A percentile compares a stretch with the other conserved stretches of the same genome.
Conservation (phyloP, 805 yeast genomes). For the Jamesozyma gamospora region DNA sequence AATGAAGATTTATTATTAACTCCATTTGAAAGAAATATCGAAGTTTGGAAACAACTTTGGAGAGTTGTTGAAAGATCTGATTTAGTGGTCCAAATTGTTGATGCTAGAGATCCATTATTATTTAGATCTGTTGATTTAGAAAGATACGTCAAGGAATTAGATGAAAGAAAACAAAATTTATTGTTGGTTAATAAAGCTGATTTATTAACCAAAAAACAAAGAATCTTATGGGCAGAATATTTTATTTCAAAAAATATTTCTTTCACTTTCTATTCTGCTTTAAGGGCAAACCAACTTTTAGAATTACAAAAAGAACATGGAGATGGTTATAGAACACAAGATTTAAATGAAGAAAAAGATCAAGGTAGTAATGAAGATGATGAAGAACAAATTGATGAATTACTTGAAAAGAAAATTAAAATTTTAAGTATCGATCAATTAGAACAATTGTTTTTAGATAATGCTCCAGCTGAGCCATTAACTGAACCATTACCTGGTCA, state of each 20-base stretch:
- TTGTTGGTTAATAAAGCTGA: slow-evolving; percentile 91
- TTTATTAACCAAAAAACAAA: slow-evolving; percentile 63
- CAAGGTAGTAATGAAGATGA: slow-evolving; percentile 24
- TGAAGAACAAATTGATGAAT: slow-evolving; percentile 28
- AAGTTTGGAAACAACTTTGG: slow-evolving; percentile 98
- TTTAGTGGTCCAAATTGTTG: slow-evolving; percentile 91
- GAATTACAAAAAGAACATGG: slow-evolving; percentile 45
- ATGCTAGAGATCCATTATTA: slow-evolving; percentile 86
- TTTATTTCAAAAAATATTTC: slow-evolving; percentile 59
- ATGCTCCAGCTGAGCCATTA: slow-evolving; percentile 59
- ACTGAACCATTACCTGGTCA: slow-evolving; percentile 46
- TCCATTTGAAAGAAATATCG: slow-evolving; percentile 93
- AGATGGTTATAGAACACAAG: slow-evolving; percentile 16
- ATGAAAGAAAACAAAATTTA: slow-evolving; percentile 66
- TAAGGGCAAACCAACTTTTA: slow-evolving; percentile 64
- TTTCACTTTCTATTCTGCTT: slow-evolving; percentile 89
- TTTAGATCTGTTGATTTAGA: slow-evolving; percentile 87
- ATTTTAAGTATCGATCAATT: slow-evolving; percentile 77
- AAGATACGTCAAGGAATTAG: slow-evolving; percentile 66
- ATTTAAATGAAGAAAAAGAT: slow-evolving; percentile 15
- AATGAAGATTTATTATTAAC: slow-evolving; percentile 74
- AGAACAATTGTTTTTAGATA: slow-evolving; percentile 64
- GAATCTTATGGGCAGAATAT: slow-evolving; percentile 80
- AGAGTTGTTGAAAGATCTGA: slow-evolving; percentile 94
- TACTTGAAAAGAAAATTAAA: slow-evolving; percentile 41